These are phyloP conservation scores for Psidium guajava DNA, from an alignment of 345 rosid species.

Conservation along the genomic window DNA sequence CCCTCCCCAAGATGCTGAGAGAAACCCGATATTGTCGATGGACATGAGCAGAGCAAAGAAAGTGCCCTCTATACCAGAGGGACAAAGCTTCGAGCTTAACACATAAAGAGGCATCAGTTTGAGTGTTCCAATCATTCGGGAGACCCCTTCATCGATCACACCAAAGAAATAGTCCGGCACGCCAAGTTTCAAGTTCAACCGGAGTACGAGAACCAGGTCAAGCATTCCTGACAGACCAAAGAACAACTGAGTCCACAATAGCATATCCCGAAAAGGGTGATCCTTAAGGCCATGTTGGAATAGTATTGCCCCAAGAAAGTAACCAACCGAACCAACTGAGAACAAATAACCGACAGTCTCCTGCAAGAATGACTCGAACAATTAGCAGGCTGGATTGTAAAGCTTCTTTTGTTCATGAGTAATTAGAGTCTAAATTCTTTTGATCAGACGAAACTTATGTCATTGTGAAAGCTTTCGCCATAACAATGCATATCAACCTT, in stretches of 20 bases:
- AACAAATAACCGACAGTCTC: slow-evolving; percentile 56
- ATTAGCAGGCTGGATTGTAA: neutral
- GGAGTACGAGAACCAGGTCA: slow-evolving; percentile 49
- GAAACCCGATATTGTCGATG: slow-evolving; percentile 46
- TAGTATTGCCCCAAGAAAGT: slow-evolving; percentile 49
- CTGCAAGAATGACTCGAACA: slow-evolving; percentile 15
- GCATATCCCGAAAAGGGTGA: slow-evolving; percentile 37
- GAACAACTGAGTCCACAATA: slow-evolving; percentile 56
- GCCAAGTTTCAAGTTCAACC: slow-evolving; percentile 50
- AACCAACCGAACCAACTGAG: slow-evolving; percentile 58
- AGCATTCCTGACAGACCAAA: slow-evolving; percentile 54
- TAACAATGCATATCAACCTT: neutral
- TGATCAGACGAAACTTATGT: neutral
- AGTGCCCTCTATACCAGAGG: slow-evolving; percentile 67
- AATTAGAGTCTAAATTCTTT: neutral
- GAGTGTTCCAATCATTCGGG: slow-evolving; percentile 44
- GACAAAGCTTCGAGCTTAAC: slow-evolving; percentile 72
- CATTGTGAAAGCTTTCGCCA: neutral
- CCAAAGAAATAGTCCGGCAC: slow-evolving; percentile 59
- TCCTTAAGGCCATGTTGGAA: slow-evolving; percentile 50
- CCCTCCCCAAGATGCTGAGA: slow-evolving; percentile 53
- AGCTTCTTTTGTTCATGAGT: neutral
- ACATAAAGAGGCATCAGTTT: slow-evolving; percentile 71
- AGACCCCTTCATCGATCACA: slow-evolving; percentile 45
- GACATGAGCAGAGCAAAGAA: slow-evolving; percentile 77